Percentiles rank a stretch among this genome's conserved stretches.
These are phyloP conservation scores for Penicillium psychrosexuale DNA, from an alignment of 2,329 filamentous ascomycete genomes.

Conservation along the genomic window DNA sequence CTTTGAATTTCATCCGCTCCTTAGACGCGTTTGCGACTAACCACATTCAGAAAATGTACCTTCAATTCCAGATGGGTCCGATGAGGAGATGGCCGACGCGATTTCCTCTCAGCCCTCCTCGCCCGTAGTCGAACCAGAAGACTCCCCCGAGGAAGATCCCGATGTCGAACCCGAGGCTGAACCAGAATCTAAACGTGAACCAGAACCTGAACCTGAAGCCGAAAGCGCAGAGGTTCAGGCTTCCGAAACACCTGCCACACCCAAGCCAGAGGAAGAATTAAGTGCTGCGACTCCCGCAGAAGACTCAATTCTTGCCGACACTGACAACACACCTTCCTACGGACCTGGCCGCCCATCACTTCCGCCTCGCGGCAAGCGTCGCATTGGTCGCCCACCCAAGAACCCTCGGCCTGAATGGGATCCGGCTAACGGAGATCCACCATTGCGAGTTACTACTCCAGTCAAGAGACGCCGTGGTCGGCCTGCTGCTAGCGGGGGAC, in stretches of 20 bases:
- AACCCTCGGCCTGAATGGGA: slow-evolving; percentile 80
- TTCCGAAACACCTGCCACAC: slow-evolving; percentile 7
- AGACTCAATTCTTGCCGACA: slow-evolving; percentile 44
- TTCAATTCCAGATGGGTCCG: slow-evolving; percentile 43
- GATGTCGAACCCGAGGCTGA: slow-evolving; percentile 18
- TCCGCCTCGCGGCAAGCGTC: slow-evolving; percentile 62
- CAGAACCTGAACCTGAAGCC: slow-evolving; percentile 46
- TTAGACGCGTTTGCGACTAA: slow-evolving; percentile 22
- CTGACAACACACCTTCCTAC: slow-evolving; percentile 53
- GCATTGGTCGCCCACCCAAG: slow-evolving; percentile 82
- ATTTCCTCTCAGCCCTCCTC: slow-evolving; percentile 21
- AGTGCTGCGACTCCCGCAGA: slow-evolving; percentile 34
- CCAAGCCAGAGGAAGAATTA: slow-evolving; percentile 47
- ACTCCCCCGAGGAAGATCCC: slow-evolving; percentile 24
- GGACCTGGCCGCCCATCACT: slow-evolving; percentile 50
- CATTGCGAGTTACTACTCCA: slow-evolving; percentile 50
- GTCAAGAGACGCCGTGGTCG: slow-evolving; percentile 57
- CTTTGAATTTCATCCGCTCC: background rate
- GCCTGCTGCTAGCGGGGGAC: slow-evolving; percentile 53
- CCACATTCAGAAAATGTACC: slow-evolving; percentile 40
- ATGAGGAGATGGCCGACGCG: slow-evolving; percentile 40
- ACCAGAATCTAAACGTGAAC: slow-evolving; percentile 23
- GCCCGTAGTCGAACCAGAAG: slow-evolving; percentile 18
- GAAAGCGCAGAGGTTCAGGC: slow-evolving; percentile 28
- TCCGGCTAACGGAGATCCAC: slow-evolving; percentile 45